phyloP scores from a whole-genome alignment of 2,329 filamentous ascomycete species.

The Paraconiothyrium sp. region DNA sequence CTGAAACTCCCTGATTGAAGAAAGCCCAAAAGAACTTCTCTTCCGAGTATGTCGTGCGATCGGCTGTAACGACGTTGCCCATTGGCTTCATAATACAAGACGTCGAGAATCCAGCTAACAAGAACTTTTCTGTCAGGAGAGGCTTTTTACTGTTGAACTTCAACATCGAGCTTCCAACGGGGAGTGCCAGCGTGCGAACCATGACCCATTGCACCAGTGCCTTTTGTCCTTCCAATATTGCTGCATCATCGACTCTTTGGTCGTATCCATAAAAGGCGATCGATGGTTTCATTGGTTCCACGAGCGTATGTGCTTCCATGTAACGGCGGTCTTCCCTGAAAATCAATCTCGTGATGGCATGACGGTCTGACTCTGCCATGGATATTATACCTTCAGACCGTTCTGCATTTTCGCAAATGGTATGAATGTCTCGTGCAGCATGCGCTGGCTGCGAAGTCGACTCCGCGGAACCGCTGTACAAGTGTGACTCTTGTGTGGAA shows the following conservation, averaged over 20 bases:
- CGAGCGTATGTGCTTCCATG: constrained; percentile 81
- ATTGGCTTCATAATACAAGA: constrained; percentile 91
- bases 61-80: constrained; percentile 92
- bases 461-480: constrained; percentile 25
- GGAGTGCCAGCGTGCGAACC: constrained; percentile 85
- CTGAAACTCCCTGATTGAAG: constrained; percentile 96
- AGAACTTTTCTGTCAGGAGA: constrained; percentile 89
- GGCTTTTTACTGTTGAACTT: constrained; percentile 89
- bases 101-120: constrained; percentile 88
- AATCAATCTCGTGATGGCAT: constrained; percentile 83
- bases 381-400: constrained; percentile 75
- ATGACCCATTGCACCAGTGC: constrained; percentile 87
- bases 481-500: constrained; percentile 33
- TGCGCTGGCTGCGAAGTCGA: constrained; percentile 19
- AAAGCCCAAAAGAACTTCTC: constrained; percentile 99
- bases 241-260: constrained; percentile 82
- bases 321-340: constrained; percentile 93
- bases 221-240: constrained; percentile 92
- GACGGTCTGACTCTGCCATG: constrained; percentile 81
- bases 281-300: constrained; percentile 86
- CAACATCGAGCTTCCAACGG: constrained; percentile 85
- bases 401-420: constrained; percentile 76
- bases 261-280: constrained; percentile 79
- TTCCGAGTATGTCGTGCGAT: constrained; percentile 86
- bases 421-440: constrained; percentile 72